phyloP scores from a whole-genome alignment of 768 basidiomycete genomes.

The Dioszegia crocea region DNA sequence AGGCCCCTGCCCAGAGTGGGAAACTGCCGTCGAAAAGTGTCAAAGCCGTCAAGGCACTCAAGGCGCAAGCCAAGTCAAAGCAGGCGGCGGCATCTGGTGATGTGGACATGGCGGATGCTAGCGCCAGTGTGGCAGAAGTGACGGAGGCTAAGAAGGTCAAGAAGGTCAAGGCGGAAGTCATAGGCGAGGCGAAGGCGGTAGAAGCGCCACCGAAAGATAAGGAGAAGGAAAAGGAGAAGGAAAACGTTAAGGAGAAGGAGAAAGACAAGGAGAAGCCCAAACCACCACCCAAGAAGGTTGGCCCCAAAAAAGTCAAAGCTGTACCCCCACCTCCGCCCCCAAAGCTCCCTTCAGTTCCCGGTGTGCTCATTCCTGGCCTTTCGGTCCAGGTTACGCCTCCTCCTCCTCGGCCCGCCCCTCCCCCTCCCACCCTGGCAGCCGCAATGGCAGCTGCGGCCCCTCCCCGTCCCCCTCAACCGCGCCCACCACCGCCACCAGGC shows the following conservation, averaged over 20 bases:
- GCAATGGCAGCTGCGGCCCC: not conserved
- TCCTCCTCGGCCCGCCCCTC: not conserved
- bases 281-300: slow-evolving; percentile 1
- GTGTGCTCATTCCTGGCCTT: not conserved
- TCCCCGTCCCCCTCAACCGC: not conserved
- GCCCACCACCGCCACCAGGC: not conserved
- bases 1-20: slow-evolving; percentile 6
- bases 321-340: not conserved
- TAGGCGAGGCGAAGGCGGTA: slow-evolving; percentile 51
- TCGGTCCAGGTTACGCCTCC: not conserved
- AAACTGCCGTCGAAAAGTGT: slow-evolving; percentile 4
- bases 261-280: slow-evolving; percentile 3
- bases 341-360: not conserved
- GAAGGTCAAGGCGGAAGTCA: slow-evolving; percentile 56
- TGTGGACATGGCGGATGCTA: not conserved
- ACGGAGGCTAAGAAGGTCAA: slow-evolving; percentile 12
- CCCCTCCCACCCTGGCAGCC: not conserved
- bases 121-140: not conserved
- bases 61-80: slow-evolving; percentile 15
- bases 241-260: too few relatives aligned
- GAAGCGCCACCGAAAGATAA: slow-evolving; percentile 24
- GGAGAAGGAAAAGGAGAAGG: slow-evolving; percentile 14
- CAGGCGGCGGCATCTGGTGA: not conserved
- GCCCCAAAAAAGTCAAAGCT: slow-evolving; percentile 4
- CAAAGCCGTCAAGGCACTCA: slow-evolving; percentile 8